Evolutionary conservation across 2,329 filamentous ascomycete species (phyloP), one percentile per base, ranked within the genome.

Genomic region (Elsinoe arachidis): DNA sequence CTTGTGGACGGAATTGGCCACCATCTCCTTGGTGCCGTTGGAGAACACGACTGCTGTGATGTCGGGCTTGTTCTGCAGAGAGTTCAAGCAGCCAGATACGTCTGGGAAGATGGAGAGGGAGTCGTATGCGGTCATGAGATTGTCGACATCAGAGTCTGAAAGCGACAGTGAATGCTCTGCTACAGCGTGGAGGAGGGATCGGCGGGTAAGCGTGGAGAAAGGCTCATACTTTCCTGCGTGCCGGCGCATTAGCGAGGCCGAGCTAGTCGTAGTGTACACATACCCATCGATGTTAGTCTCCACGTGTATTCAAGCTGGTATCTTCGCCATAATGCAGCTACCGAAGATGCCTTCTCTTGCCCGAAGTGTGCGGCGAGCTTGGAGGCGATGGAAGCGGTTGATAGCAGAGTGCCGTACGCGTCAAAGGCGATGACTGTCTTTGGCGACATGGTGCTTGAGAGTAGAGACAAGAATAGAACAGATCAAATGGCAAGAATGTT

Each of bases 271-370:
- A 39, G 26, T 44, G 9, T 15, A 11, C 34, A 69, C 73, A 60
- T 73, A 86, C 87, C 78, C 86, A 90, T 90, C 75, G 82, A 85
- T 65, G 84, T 90, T 62, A 86, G 71, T 54, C 87, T 76, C 85
- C 85, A 90, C 38, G 86, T 88, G 64, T 90, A 91, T 69, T 90
- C 87, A 7, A 90, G 74, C 69, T 90, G 87, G 65, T 85, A 85
- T 30, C 79, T 78, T 57, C 87, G 76, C 80, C 86, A 89, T 65
- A 80, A 69, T 14, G 76, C 68, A 3, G 85, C 81, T 33, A 90
- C 76, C 0, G 69, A 69, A 21, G 75, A 70, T 2, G 83, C 82
- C 62, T 79, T 78, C 4, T 82, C 80, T 30, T 79, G 68, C 5
- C 80, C 83, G 63, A 83, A 83, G 57, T 83, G 70, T 33, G 73